Base-by-base conservation (phyloP, 2,329 filamentous ascomycete genomes). In the Fusarium guadeloupense region DNA sequence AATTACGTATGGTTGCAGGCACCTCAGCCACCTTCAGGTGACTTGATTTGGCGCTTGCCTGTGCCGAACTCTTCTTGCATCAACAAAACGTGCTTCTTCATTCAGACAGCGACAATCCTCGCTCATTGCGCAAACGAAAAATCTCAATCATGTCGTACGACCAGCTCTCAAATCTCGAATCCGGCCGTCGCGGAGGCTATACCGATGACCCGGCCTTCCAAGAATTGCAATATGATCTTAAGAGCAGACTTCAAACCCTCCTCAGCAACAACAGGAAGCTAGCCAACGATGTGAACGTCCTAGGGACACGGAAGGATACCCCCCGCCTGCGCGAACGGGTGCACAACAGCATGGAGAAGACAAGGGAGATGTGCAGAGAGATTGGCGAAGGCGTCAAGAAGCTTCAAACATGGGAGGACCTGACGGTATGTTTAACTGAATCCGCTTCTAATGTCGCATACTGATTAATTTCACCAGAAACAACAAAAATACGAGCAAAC, bases 401-500 rank as follows among this genome's bases (percentile, higher is more conserved):
- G 77, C 85, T 97, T 40, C 91, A 96, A 74, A 85, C 85, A 34
- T 98, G 86, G 93, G 91, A 88, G 73, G 92, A 94, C 71, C 87
- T 92, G 45, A 91, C 89, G 73, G 90, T 93, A 82, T 66, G 85
- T 21, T n/a, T n/a, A 9, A 39, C 33, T 37, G 28, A 30, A 38
- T 16, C 10, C 37, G 13, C 17, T 12, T 43, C 54, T 26, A 25
- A 54, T 34, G 39, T 54, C 62, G 62, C 21, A 51, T 58, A 47
- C 54, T 50, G 20, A 66, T 30, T 33, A 21, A 66, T 30, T 33
- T 34, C 42, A 26, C 21, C 57, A 97, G 92, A 92, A 94, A 58
- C 91, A 92, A 49, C 95, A 99, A 81, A 96, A 94, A 77, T 98
- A 96, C 81, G 95, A 93, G 19, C 94, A 97, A 72, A 91, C 94